Evolutionary conservation across 169 alveolate species (phyloP), one percentile per base, ranked within the genome.

Genomic region (Plasmodium fragile): DNA sequence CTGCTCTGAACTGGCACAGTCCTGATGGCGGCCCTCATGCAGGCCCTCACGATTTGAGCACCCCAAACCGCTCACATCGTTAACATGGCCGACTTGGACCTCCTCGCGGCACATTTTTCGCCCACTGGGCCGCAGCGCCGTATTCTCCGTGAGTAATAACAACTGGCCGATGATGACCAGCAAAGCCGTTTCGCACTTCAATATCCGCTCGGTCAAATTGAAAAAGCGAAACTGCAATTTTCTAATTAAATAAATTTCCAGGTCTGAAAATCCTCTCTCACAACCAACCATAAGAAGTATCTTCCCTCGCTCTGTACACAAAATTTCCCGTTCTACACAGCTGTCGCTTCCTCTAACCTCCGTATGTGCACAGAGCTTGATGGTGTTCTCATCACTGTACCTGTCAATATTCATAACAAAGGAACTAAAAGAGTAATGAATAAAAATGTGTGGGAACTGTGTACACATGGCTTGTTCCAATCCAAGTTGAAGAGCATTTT

Each of bases 401-500:
- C 81, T 78, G 45, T 89, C 70, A 34, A 89, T 79, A 28, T 89
- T 89, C 94, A 89, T 89, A 11, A 79, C 79, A 89, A 89, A 89
- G 6, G 94, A 89, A 70, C 82, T 72, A 79, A 89, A 89, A 1
- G 94, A 78, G 69, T 89, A 89, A 71, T 89, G 94, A 43, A 89
- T 69, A 79, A 78, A 89, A 53, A 78, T 28, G 59, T 89, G 25
- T 0, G 94, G 94, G 65, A 89, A 89, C 30, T 36, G 52, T 18
- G 94, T 89, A 30, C 94, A 89, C 94, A 89, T 89, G 22, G 94
- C 94, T 89, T 89, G 94, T 78, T 89, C 94, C 53, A 89, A 79
- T 22, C 94, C 94, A 28, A 89, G 53, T 25, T 89, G 94, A 89
- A 89, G 94, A 7, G 94, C 82, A 39, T 39, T n/a, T 80, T 89